A percentile compares a stretch with the other conserved stretches of the same genome.
Evolutionary conservation across 495 filamentous ascomycete species (phyloP).

Genomic region (Cercophora sp.): DNA sequence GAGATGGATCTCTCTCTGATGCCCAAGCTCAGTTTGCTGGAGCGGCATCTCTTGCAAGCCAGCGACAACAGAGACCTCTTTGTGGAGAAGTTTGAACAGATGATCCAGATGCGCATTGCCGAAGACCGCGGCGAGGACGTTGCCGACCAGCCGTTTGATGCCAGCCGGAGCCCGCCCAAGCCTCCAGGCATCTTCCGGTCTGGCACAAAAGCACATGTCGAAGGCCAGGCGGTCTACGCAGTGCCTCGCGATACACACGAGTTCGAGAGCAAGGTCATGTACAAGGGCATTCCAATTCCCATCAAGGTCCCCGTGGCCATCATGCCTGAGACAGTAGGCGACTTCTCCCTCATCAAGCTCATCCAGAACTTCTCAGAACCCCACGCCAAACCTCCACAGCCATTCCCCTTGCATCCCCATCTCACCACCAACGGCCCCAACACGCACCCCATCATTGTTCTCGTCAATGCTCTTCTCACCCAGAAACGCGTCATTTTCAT

Average conservation of each 20-base stretch:
- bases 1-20: conserved; percentile 94
- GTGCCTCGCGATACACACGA: conserved; percentile 94
- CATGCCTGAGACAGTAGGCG: conserved; percentile 92
- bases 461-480: conserved; percentile 80
- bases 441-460: conserved; percentile 74
- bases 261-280: conserved; percentile 90
- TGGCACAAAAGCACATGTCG: conserved; percentile 52
- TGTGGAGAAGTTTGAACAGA: conserved; percentile 93
- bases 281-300: conserved; percentile 91
- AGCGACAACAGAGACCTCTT: conserved; percentile 96
- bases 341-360: conserved; percentile 95
- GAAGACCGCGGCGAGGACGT: conserved; percentile 44
- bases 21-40: conserved; percentile 78
- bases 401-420: conserved; percentile 84
- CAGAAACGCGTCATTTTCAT: conserved; percentile 96
- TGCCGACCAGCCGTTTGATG: conserved; percentile 39
- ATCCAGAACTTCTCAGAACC: conserved; percentile 87
- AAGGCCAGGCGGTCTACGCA: conserved; percentile 50
- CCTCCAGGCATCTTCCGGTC: conserved; percentile 47
- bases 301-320: conserved; percentile 92
- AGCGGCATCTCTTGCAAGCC: conserved; percentile 79
- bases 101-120: conserved; percentile 67
- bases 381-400: conserved; percentile 75
- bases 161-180: conserved; percentile 45
- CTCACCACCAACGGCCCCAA: conserved; percentile 83